These are phyloP conservation scores for Leishmania amazonensis DNA, from an alignment of 208 protist genomes.

Conservation along the genomic window DNA sequence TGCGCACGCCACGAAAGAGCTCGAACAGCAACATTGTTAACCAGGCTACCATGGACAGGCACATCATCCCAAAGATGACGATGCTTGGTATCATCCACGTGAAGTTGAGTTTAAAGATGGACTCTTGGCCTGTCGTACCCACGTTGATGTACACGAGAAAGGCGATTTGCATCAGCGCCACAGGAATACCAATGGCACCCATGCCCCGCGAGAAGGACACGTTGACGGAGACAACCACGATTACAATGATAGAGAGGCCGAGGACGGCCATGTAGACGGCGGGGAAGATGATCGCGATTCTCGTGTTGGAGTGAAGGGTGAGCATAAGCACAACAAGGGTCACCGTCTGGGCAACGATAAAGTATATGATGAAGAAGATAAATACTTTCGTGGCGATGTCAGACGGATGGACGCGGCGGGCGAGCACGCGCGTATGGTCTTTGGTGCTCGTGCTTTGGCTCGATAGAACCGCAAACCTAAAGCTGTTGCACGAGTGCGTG, in stretches of 20 bases:
- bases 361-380: constrained; percentile 29
- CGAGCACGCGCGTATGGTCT: constrained; percentile 8
- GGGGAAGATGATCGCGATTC: constrained; percentile 28
- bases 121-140: constrained; percentile 11
- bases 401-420: constrained; percentile 14
- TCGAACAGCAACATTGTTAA: constrained; percentile 36
- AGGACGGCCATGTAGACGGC: constrained; percentile 41
- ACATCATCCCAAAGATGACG: constrained; percentile 47
- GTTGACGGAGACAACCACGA: constrained; percentile 41
- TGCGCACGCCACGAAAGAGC: constrained; percentile 30
- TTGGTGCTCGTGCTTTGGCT: constrained; percentile 19
- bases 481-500: constrained; percentile 69
- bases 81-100: constrained; percentile 40
- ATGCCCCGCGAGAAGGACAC: constrained; percentile 32
- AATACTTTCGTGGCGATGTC: constrained; percentile 29
- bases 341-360: constrained; percentile 22
- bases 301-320: constrained; percentile 35
- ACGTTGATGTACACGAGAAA: constrained; percentile 32
- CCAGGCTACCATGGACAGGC: constrained; percentile 44
- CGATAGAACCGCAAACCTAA: constrained; percentile 67
- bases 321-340: constrained; percentile 45
- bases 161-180: constrained; percentile 43
- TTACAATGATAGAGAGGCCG: constrained; percentile 26
- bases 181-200: constrained; percentile 36
- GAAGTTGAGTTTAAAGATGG: constrained; percentile 31